These are phyloP conservation scores for Asclepias syriaca DNA, from an alignment of 257 asterid genomes.

Conservation along the genomic window DNA sequence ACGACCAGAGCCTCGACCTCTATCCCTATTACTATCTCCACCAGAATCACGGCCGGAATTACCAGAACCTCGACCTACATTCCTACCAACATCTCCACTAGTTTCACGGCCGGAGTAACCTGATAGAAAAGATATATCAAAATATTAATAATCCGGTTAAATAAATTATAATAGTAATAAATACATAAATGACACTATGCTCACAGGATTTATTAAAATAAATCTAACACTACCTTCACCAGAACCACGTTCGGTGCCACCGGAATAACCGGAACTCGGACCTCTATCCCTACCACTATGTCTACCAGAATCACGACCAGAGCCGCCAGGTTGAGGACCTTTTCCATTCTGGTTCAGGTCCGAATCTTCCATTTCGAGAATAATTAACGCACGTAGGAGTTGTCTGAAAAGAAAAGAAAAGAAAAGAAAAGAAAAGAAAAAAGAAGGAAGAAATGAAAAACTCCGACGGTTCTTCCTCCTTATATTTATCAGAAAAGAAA, in stretches of 20 bases:
- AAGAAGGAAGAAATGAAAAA: neutral
- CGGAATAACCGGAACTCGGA: slow-evolving; percentile 1
- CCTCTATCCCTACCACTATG: neutral
- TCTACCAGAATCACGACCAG: neutral
- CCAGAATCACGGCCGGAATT: slow-evolving; percentile 5
- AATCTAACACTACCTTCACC: neutral
- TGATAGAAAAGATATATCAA: too few relatives aligned
- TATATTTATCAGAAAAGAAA: neutral
- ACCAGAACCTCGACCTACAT: slow-evolving; percentile 3
- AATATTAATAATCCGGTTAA: too few relatives aligned
- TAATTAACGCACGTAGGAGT: neutral
- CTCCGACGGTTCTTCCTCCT: neutral
- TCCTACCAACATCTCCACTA: too few relatives aligned
- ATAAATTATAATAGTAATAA: too few relatives aligned
- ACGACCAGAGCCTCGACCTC: neutral
- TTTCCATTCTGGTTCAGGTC: slow-evolving; percentile 25
- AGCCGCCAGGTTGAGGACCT: neutral
- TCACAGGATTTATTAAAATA: too few relatives aligned
- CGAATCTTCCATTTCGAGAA: slow-evolving; percentile 17
- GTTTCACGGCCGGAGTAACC: too few relatives aligned
- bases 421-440: neutral
- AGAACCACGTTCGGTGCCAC: too few relatives aligned
- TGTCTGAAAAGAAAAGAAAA: neutral
- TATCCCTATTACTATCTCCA: slow-evolving; percentile 18
- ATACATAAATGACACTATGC: too few relatives aligned